Percentiles rank a stretch among this genome's conserved stretches.
Conservation (phyloP, 768 basidiomycete species). For the Hortiboletus flavorubellus region DNA sequence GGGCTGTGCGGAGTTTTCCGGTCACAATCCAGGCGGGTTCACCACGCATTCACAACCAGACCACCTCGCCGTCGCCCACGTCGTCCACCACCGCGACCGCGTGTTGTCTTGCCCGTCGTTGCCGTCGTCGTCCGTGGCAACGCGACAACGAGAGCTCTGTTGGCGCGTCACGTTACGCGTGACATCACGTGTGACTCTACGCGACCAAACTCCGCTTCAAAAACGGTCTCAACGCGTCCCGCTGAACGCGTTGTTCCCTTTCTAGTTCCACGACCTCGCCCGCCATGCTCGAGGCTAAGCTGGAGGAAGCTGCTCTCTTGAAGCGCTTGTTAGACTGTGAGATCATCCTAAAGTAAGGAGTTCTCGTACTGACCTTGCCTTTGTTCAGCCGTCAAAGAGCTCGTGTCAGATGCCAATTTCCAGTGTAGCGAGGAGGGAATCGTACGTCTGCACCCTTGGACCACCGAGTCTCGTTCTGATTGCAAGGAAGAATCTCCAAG, state of each 20-base stretch:
- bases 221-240: constrained; percentile 30
- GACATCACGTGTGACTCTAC: constrained; percentile 23
- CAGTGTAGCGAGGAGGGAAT: constrained; percentile 96
- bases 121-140: background rate
- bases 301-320: constrained; percentile 80
- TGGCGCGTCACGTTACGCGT: constrained; percentile 23
- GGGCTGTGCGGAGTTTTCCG: constrained; percentile 10
- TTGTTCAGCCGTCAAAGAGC: constrained; percentile 86
- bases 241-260: constrained; percentile 14
- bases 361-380: background rate
- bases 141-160: background rate
- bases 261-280: constrained; percentile 4
- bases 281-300: constrained; percentile 85
- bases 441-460: constrained; percentile 37
- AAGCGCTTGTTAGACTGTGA: constrained; percentile 93
- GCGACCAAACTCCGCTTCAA: constrained; percentile 35
- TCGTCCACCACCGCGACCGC: background rate
- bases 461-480: background rate
- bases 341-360: constrained; percentile 20
- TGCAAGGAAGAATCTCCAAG: constrained; percentile 70
- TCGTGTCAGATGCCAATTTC: constrained; percentile 97
- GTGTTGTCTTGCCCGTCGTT: background rate
- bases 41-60: background rate
- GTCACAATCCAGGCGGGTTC: constrained; percentile 6
- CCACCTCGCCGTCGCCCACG: background rate